Base-by-base conservation (phyloP, 2,329 filamentous ascomycete genomes). In the Rutstroemia sp. region DNA sequence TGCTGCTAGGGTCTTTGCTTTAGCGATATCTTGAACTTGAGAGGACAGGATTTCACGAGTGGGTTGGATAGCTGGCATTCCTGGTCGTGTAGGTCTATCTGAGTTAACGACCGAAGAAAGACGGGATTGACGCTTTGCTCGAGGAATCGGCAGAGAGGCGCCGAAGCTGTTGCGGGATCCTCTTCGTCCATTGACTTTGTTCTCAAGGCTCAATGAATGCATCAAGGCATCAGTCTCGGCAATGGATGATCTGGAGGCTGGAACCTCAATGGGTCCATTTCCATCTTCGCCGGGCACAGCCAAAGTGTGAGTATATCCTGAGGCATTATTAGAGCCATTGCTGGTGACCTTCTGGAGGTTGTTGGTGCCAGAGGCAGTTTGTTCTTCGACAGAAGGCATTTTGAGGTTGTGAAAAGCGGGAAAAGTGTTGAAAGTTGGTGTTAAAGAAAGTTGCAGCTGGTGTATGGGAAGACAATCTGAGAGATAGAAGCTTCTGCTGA, bases 151-250 rank as follows among this genome's bases (percentile, higher is more conserved):
- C 16, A 90, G 79, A 19, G 85, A 80, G 49, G 84, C 78, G 60
- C 87, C 87, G 68, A 89, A 89, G 17, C 86, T 89, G 79, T 89
- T 90, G 61, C 87, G 81, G 19, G 87, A 89, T 48, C 80, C 78
- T 62, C 86, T 75, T 60, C 86, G 77, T 62, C 87, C 82, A 70
- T 54, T 54, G 8, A 34, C 5, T 49, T 4, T 48, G 77, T 83
- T 75, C 82, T 82, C 7, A 85, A 89, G 16, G 65, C 83, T 87
- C 66, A 90, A 75, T 66, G 81, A 83, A 77, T 89, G 86, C 86
- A 89, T 89, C 72, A 84, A 86, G 63, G 79, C 76, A 46, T 79
- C 73, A 25, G 81, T 82, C 72, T 90, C 84, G 34, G 86, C 84
- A 61, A 88, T 81, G 54, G 84, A 80, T 54, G 82, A 87, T 63